These are phyloP conservation scores for Emericellopsis atlantica DNA, from an alignment of 2,329 filamentous ascomycete genomes.

Conservation along the genomic window DNA sequence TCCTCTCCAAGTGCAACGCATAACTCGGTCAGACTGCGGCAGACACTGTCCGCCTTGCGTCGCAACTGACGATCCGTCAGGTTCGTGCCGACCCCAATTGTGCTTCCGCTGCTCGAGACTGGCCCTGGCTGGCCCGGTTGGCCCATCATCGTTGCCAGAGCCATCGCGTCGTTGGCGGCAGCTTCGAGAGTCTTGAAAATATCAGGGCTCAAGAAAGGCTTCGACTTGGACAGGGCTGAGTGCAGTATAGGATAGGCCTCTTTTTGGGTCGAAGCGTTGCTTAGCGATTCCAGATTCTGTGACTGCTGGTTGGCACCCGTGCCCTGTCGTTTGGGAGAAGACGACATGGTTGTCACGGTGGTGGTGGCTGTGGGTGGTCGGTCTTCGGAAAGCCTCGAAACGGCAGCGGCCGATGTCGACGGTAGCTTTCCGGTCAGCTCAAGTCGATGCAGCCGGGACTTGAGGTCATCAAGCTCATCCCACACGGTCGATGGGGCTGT, in stretches of 20 bases:
- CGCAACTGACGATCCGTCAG: slow-evolving; percentile 74
- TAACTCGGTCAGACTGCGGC: slow-evolving; percentile 82
- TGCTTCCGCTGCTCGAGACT: slow-evolving; percentile 54
- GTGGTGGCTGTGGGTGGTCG: slow-evolving; percentile 85
- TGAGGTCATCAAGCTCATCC: slow-evolving; percentile 94
- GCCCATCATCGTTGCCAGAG: slow-evolving; percentile 67
- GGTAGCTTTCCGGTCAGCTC: slow-evolving; percentile 84
- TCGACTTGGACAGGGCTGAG: slow-evolving; percentile 69
- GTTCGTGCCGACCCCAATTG: slow-evolving; percentile 38
- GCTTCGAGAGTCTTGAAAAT: slow-evolving; percentile 72
- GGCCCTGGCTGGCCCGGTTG: slow-evolving; percentile 55
- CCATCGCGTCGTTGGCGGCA: slow-evolving; percentile 69
- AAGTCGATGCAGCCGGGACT: slow-evolving; percentile 80
- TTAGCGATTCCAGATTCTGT: slow-evolving; percentile 21
- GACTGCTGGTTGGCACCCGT: slow-evolving; percentile 4
- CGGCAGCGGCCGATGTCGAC: slow-evolving; percentile 66
- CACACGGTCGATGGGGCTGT: slow-evolving; percentile 87
- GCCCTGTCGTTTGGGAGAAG: slow-evolving; percentile 63
- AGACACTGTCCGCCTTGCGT: slow-evolving; percentile 85
- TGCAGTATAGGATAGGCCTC: slow-evolving; percentile 69
- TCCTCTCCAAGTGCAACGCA: slow-evolving; percentile 72
- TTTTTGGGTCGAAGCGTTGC: slow-evolving; percentile 18
- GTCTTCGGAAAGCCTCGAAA: slow-evolving; percentile 63
- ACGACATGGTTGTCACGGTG: slow-evolving; percentile 79
- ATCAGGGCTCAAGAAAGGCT: slow-evolving; percentile 52